Evolutionary conservation across 192 early-diverging fungal genomes (phyloP).

Genomic region (Pecoramyces ruminantium): DNA sequence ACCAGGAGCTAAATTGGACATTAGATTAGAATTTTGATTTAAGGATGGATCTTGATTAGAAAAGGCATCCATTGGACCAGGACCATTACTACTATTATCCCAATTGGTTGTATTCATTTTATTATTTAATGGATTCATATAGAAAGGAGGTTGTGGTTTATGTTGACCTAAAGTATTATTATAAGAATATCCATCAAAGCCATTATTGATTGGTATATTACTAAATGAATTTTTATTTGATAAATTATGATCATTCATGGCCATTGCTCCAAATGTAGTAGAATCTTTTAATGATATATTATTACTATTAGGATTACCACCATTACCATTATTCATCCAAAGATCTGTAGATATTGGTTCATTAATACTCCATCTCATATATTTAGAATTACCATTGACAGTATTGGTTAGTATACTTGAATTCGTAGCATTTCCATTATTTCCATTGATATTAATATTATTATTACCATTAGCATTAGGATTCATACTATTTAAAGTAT

Average conservation of each 20-base stretch:
- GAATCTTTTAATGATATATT: not conserved
- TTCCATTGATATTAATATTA: not conserved
- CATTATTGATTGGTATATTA: not conserved
- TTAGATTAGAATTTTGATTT: not conserved
- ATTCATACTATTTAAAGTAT: not conserved
- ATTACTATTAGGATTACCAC: not conserved
- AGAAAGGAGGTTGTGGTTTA: not conserved
- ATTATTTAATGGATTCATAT: not conserved
- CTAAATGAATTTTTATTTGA: not conserved
- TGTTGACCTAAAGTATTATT: not conserved
- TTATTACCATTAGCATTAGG: not conserved
- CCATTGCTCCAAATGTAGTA: not conserved
- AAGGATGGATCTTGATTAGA: not conserved
- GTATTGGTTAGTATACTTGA: too few species aligned
- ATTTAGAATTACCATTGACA: not conserved
- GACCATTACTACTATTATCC: not conserved
- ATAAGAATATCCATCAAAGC: not conserved
- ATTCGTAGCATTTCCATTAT: too few species aligned
- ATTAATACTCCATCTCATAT: not conserved
- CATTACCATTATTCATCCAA: not conserved
- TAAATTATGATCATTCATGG: not conserved
- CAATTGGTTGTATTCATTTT: not conserved
- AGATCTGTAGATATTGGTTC: not conserved
- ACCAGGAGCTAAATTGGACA: not conserved
- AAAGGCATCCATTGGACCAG: not conserved